Conservation (phyloP, 176 grass and related monocot species). For the Juncus effusus region DNA sequence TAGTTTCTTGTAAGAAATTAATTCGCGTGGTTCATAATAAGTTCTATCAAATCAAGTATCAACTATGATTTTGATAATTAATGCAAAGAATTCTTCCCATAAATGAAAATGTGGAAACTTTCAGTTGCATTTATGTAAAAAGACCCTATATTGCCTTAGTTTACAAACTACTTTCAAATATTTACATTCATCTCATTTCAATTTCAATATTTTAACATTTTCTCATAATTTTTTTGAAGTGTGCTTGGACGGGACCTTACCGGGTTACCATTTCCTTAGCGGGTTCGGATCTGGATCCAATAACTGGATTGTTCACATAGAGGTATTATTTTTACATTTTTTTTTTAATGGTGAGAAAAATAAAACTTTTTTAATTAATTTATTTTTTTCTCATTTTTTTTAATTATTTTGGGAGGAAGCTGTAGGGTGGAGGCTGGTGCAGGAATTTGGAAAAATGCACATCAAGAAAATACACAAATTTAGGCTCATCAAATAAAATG, state of each 20-base stretch:
- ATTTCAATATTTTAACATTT: not conserved
- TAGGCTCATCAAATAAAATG: constrained; percentile 65
- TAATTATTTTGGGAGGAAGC: constrained; percentile 12
- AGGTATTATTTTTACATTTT: constrained; percentile 33
- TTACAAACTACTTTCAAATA: no score
- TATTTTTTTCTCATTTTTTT: constrained; percentile 1
- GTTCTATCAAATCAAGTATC: no score
- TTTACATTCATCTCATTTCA: no score
- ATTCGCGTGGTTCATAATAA: no score
- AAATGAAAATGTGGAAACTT: no score
- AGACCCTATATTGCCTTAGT: no score
- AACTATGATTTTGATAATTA: no score
- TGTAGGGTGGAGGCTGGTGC: constrained; percentile 73
- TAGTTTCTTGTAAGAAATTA: no score
- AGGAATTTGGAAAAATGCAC: constrained; percentile 35
- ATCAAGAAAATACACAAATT: constrained; percentile 24
- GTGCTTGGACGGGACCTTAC: constrained; percentile 74
- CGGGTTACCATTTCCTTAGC: constrained; percentile 66
- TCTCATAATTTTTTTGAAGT: constrained; percentile 28
- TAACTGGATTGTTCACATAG: constrained; percentile 60
- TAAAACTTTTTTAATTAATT: not conserved
- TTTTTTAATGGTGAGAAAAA: not conserved
- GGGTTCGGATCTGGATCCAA: constrained; percentile 56
- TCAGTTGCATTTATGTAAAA: no score
- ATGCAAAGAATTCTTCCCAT: no score